These are phyloP conservation scores for Quercus suber DNA, from an alignment of 306 rosid genomes.

Conservation along the genomic window DNA sequence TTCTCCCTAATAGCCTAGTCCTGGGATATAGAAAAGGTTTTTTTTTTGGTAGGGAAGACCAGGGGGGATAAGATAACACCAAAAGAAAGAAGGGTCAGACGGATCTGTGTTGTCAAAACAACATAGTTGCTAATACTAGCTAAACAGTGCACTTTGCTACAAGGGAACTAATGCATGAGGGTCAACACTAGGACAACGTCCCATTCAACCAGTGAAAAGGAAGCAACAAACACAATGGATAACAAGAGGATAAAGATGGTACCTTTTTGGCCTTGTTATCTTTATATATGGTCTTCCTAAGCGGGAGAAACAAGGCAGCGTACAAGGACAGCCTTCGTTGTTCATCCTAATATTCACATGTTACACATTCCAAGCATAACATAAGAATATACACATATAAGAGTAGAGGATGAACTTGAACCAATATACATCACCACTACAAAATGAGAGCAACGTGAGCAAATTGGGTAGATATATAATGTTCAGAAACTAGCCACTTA, in stretches of 20 bases:
- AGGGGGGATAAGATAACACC: not conserved
- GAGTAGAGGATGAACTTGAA: slow-evolving; percentile 11
- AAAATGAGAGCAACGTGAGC: slow-evolving; percentile 2
- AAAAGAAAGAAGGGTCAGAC: not conserved
- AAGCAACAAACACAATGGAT: slow-evolving; percentile 7
- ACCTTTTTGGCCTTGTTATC: slow-evolving; percentile 78
- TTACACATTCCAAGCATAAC: slow-evolving; percentile 4
- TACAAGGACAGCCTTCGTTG: slow-evolving; percentile 71
- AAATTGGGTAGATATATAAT: not conserved
- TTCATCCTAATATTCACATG: slow-evolving; percentile 58
- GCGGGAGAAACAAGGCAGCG: slow-evolving; percentile 75
- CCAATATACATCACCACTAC: not conserved
- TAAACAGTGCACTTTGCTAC: not conserved
- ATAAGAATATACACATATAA: slow-evolving; percentile 13
- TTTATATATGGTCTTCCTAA: slow-evolving; percentile 52
- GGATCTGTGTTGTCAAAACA: not conserved
- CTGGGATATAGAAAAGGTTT: not conserved
- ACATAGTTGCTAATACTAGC: not conserved
- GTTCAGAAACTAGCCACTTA: slow-evolving; percentile 37
- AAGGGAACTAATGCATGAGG: slow-evolving; percentile 2
- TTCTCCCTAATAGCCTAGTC: not conserved
- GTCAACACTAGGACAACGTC: slow-evolving; percentile 7
- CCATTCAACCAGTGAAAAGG: slow-evolving; percentile 2
- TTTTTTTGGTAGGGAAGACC: not conserved
- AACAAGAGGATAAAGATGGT: slow-evolving; percentile 12